Evolutionary conservation across 129 eudicot species (phyloP), one percentile per base, ranked within the genome.

Genomic region (Tagetes patula): DNA sequence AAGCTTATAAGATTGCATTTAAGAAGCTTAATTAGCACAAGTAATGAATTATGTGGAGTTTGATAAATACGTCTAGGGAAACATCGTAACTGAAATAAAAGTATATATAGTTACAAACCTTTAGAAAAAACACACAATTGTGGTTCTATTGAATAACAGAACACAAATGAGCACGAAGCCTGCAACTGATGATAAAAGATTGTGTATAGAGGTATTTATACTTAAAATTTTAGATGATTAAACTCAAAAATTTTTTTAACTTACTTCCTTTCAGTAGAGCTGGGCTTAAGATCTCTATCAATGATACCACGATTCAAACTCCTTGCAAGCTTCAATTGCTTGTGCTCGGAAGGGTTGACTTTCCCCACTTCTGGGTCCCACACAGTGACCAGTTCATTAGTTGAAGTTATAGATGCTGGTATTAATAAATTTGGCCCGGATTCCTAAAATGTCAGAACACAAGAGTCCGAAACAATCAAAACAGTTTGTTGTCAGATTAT

Each of bases 351-450:
- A 41, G 99, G 99, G 86, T 94, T 94, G 40, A 86, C 90, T 82
- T 88, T 90, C 49, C 99, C 97, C 41, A 90, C 85, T 72, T 94
- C 99, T 14, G 98, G 98, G 75, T 93, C 96, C 96, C 96, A 93
- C 4, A 90, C 96, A 11, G 89, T 86, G 71, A 93, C 98, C 63
- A 93, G 80, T 75, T 93, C 98, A 73, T 90, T 93, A 49, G 88
- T 88, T 72, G 99, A 88, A 33, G 93, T 87, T 71, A 94, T 85
- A 64, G 98, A 92, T 54, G 96, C 84, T 3, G 99, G 96, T 76
- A 90, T 82, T 67, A 94, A 68, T 62, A 94, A 85, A 81, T 92
- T 89, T 60, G 97, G 93, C 60, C 96, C 96, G 2, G 96, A 90
- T 62, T 94, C 99, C 99, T 94, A 71, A 52, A 74, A 80, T 32